Evolutionary conservation across 768 basidiomycete species (phyloP), one percentile per base, ranked within the genome.

Genomic region (Trichaptum fuscoviolaceum): DNA sequence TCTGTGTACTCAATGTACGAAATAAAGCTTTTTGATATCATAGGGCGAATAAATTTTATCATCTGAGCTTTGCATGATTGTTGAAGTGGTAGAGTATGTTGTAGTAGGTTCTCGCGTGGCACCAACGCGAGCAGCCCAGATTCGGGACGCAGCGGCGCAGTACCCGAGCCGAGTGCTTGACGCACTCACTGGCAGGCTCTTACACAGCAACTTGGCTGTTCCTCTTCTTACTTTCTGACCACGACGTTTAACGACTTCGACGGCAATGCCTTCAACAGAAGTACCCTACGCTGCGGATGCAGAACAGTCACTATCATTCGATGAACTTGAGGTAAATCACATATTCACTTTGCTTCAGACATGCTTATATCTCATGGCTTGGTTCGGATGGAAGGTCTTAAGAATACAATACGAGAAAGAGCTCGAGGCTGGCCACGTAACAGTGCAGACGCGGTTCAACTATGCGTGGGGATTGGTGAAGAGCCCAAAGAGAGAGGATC

Each of bases 391-490:
- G n/a, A 71, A 96, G 95, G 95, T 98, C 4, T 81, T 98, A 58
- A 82, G 89, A 67, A 72, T 84, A 66, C 96, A 99, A 74, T 96
- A 96, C 78, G 86, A 93, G 82, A 94, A 89, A 76, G 96, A 99
- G 75, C 80, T 87, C 23, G 81, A 85, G 0, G 89, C 94, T 69
- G 84, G 87, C 63, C 95, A 96, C 76, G 85, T 97, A 67, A 94
- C 93, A 10, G 85, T 90, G 7, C 97, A 99, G 79, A 96, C 95
- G 57, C 96, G 94, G 76, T 99, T 99, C 82, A 99, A 99, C 80
- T 96, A 91, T 77, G 87, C 93, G 57, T 97, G 96, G 96, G 96
- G 96, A 1, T 82, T 96, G 35, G 93, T 99, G 64, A 99, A 99
- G 82, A 93, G 92, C 71, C 92, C 91, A 15, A 77, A 86, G 70